These are phyloP conservation scores for Flaveria linearis DNA, from an alignment of 129 eudicot genomes.

Conservation along the genomic window DNA sequence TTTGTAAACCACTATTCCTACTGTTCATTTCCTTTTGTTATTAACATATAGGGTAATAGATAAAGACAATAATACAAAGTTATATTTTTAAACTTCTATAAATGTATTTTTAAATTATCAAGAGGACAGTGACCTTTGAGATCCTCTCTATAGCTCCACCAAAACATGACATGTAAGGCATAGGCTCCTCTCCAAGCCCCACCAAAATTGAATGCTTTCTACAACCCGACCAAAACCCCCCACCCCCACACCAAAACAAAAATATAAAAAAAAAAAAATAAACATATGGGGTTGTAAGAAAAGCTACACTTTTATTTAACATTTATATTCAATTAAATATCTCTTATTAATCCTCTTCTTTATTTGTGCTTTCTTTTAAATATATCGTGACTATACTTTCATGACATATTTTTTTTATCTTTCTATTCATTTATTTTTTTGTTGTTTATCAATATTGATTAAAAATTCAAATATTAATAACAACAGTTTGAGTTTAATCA, in stretches of 20 bases:
- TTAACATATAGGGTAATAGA: too few relatives aligned
- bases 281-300: not conserved
- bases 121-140: conserved; percentile 35
- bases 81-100: not conserved
- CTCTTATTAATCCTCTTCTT: not conserved
- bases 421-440: too few relatives aligned
- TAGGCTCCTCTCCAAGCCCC: conserved; percentile 36
- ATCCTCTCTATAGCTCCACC: conserved; percentile 32
- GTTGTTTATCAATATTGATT: too few relatives aligned
- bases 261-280: too few relatives aligned
- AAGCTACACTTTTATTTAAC: not conserved
- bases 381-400: not conserved
- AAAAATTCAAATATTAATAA: too few relatives aligned
- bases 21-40: too few relatives aligned
- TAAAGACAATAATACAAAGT: too few relatives aligned
- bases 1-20: too few relatives aligned
- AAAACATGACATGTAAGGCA: conserved; percentile 33
- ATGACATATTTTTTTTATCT: not conserved
- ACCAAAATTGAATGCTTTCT: conserved; percentile 27
- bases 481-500: too few relatives aligned
- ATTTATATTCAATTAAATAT: not conserved
- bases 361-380: not conserved
- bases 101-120: not conserved
- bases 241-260: too few relatives aligned
- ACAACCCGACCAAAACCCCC: not conserved